phyloP scores from a whole-genome alignment of 345 rosid genomes.

The Camelina hispida region DNA sequence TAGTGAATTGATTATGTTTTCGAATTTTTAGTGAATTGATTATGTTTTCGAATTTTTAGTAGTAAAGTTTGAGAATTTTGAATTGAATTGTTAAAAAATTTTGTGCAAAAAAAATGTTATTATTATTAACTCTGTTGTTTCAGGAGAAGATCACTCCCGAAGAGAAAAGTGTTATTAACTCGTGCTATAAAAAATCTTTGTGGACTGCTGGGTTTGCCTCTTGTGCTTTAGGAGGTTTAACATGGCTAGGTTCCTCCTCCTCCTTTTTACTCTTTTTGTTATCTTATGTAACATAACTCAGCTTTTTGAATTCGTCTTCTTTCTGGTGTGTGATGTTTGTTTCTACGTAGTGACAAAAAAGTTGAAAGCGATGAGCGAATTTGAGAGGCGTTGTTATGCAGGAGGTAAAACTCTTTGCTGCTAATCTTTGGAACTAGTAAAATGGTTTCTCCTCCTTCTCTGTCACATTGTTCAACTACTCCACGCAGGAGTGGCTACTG shows the following conservation, averaged over 20 bases:
- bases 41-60: background rate
- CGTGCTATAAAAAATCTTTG: slow-evolving; percentile 36
- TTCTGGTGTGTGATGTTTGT: background rate
- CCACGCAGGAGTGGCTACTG: slow-evolving; percentile 52
- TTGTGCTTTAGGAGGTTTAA: slow-evolving; percentile 39
- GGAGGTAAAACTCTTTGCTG: slow-evolving; percentile 23
- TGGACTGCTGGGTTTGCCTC: slow-evolving; percentile 42
- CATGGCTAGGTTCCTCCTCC: slow-evolving; percentile 34
- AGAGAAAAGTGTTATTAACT: slow-evolving; percentile 26
- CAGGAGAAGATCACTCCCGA: slow-evolving; percentile 40
- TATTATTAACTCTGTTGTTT: background rate
- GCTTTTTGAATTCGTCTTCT: background rate
- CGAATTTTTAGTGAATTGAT: no score
- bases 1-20: no score
- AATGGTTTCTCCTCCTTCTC: background rate
- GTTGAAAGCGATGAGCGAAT: background rate
- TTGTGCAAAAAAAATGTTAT: slow-evolving; percentile 2
- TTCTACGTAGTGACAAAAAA: slow-evolving; percentile 30
- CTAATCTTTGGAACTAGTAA: background rate
- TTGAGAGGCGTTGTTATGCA: slow-evolving; percentile 26
- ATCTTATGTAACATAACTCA: background rate
- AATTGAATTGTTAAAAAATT: slow-evolving; percentile 17
- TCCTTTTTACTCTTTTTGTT: no score
- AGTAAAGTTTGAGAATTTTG: no score
- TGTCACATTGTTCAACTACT: background rate